Evolutionary conservation across 495 filamentous ascomycete species (phyloP), one percentile per base, ranked within the genome.

Genomic region (Penicillium flavigenum): DNA sequence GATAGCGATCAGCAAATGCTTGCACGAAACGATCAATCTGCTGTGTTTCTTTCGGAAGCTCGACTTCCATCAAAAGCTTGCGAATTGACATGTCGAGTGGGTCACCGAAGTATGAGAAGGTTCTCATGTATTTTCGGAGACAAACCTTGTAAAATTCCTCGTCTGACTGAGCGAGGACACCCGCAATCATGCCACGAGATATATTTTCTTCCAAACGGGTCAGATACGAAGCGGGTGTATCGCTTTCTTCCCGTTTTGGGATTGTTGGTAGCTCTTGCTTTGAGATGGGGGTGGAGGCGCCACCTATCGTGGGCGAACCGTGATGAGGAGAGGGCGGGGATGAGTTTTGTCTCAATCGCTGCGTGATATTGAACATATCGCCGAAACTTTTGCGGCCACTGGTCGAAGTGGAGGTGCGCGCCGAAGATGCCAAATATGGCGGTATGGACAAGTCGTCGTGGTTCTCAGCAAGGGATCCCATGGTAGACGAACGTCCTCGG

Each of bases 31-130:
- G 85, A 66, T 98, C 94, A 56, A 99, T 97, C 64, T 99, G 94
- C 72, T 99, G 94, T 0, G 94, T 96, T 74, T 99, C 94, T 61
- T 93, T 95, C 6, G 94, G 94, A 36, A 99, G 72, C 71, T 98
- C 93, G 16, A 93, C 92, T 61, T 96, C 91, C 92, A 98, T 96
- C 49, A 99, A 76, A 14, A 98, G 82, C 68, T 98, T 98, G 22
- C 94, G 81, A 44, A 97, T 88, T 10, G 93, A 87, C 93, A 99
- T 98, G 68, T 99, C 94, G 71, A 99, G 90, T 1, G 94, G 93
- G 64, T 97, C 94, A 32, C 90, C 90, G 57, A 96, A 96, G 75
- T 96, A 98, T 46, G 85, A 83, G 71, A 99, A 98, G 8, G 87
- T 86, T 50, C 92, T 82, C 90, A 97, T 97, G 68, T 96, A 97